A percentile compares a stretch with the other conserved stretches of the same genome.
These are phyloP conservation scores for Blastobotrys parvus DNA, from an alignment of 805 yeast genomes.

Conservation along the genomic window DNA sequence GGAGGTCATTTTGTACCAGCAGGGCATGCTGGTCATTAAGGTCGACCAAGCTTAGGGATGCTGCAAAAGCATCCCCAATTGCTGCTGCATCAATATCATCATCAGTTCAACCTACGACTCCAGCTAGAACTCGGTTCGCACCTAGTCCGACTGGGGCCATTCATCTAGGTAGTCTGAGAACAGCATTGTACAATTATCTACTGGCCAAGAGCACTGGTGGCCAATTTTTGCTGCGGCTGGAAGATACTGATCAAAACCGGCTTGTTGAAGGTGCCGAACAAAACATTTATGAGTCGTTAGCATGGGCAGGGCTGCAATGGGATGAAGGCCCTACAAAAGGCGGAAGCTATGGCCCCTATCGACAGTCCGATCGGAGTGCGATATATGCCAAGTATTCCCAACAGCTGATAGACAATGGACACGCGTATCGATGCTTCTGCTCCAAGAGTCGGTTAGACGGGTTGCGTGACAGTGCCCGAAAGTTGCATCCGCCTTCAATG, in stretches of 20 bases:
- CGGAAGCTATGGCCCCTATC: constrained; percentile 61
- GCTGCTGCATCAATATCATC: no score
- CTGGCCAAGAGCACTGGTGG: constrained; percentile 77
- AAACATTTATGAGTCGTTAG: constrained; percentile 63
- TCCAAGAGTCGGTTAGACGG: constrained; percentile 64
- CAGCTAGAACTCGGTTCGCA: constrained; percentile 87
- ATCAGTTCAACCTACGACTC: constrained; percentile 20
- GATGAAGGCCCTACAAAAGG: constrained; percentile 81
- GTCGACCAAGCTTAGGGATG: no score
- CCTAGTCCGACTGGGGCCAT: constrained; percentile 96
- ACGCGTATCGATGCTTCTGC: constrained; percentile 85
- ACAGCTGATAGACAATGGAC: constrained; percentile 48
- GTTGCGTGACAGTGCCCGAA: constrained; percentile 64
- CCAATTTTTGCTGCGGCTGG: constrained; percentile 70
- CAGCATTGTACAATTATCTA: constrained; percentile 84
- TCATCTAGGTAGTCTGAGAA: constrained; percentile 89
- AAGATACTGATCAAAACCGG: constrained; percentile 86
- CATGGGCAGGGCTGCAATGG: constrained; percentile 65
- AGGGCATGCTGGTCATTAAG: no score
- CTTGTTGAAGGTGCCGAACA: constrained; percentile 75
- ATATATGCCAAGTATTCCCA: constrained; percentile 59
- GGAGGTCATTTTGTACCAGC: no score
- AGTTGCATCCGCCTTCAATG: constrained; percentile 77
- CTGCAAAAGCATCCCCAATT: no score
- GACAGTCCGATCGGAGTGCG: constrained; percentile 70